Conservation (phyloP, 2,329 filamentous ascomycete genomes). For the Ascochyta lentis region DNA sequence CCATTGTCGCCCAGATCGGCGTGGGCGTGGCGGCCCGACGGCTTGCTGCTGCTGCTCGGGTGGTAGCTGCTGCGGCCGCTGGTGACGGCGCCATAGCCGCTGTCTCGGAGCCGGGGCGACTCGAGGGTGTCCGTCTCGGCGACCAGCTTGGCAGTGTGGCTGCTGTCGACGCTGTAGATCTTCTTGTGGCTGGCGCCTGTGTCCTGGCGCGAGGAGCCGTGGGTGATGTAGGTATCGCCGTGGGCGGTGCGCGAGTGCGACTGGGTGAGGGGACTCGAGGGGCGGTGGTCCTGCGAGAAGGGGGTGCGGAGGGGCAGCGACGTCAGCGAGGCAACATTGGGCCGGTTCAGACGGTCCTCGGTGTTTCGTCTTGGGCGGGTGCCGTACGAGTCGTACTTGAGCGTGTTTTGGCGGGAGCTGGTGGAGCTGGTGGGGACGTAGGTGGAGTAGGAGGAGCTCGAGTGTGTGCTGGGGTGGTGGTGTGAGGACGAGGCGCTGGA, state of each 20-base stretch:
- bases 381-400: slow-evolving; percentile 54
- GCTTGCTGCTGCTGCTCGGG: slow-evolving; percentile 26
- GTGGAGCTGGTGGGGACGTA: slow-evolving; percentile 37
- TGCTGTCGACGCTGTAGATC: slow-evolving; percentile 57
- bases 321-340: slow-evolving; percentile 43
- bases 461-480: slow-evolving; percentile 20
- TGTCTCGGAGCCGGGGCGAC: slow-evolving; percentile 37
- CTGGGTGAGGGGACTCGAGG: slow-evolving; percentile 52
- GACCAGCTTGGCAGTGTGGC: slow-evolving; percentile 46
- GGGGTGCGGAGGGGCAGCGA: slow-evolving; percentile 44
- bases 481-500: slow-evolving; percentile 23
- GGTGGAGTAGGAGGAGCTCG: slow-evolving; percentile 18
- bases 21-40: slow-evolving; percentile 27
- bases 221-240: slow-evolving; percentile 49
- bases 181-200: slow-evolving; percentile 51
- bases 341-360: slow-evolving; percentile 43
- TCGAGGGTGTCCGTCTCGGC: slow-evolving; percentile 49
- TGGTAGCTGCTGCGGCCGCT: slow-evolving; percentile 44
- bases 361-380: slow-evolving; percentile 56
- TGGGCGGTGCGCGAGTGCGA: slow-evolving; percentile 37
- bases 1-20: slow-evolving; percentile 51
- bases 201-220: slow-evolving; percentile 30
- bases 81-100: slow-evolving; percentile 26
- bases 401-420: slow-evolving; percentile 34
- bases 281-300: slow-evolving; percentile 38